Percentiles rank a stretch among this genome's conserved stretches.
Conservation (phyloP, 495 filamentous ascomycete species). For the Talaromyces borbonicus region DNA sequence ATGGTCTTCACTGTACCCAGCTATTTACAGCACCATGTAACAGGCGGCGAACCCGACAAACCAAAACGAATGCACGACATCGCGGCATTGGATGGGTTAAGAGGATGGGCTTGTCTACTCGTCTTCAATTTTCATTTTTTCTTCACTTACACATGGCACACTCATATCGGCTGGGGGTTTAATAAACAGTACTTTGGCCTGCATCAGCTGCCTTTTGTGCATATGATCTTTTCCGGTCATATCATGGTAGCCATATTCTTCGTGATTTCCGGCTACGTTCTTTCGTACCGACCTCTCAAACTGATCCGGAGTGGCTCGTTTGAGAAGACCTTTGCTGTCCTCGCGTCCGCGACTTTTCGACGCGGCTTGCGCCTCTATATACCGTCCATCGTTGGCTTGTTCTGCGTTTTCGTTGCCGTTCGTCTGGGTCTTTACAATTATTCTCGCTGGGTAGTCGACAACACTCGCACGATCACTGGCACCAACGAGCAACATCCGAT, state of each 20-base stretch:
- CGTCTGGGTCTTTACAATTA: constrained; percentile 42
- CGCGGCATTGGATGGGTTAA: constrained; percentile 39
- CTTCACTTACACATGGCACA: constrained; percentile 40
- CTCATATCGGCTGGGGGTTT: constrained; percentile 38
- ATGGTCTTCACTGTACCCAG: constrained; percentile 29
- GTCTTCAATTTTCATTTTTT: constrained; percentile 47
- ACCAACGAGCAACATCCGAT: constrained; percentile 38
- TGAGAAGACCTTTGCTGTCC: constrained; percentile 34
- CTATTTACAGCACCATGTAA: constrained; percentile 29
- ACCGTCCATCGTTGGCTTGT: constrained; percentile 46
- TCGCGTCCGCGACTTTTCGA: constrained; percentile 56
- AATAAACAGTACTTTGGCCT: constrained; percentile 41
- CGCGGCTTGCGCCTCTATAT: constrained; percentile 54
- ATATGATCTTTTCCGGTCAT: constrained; percentile 52
- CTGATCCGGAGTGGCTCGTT: constrained; percentile 44
- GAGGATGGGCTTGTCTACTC: constrained; percentile 41
- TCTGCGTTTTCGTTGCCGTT: constrained; percentile 44
- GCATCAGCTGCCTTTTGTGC: constrained; percentile 54
- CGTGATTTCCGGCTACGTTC: constrained; percentile 59
- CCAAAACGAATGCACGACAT: constrained; percentile 31
- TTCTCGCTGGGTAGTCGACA: constrained; percentile 26
- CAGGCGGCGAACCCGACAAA: constrained; percentile 21
- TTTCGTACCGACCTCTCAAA: constrained; percentile 55
- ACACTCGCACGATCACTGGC: constrained; percentile 33
- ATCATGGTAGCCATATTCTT: constrained; percentile 70